These are phyloP conservation scores for Agrostemma githago DNA, from an alignment of 148 eudicot species.

Conservation along the genomic window DNA sequence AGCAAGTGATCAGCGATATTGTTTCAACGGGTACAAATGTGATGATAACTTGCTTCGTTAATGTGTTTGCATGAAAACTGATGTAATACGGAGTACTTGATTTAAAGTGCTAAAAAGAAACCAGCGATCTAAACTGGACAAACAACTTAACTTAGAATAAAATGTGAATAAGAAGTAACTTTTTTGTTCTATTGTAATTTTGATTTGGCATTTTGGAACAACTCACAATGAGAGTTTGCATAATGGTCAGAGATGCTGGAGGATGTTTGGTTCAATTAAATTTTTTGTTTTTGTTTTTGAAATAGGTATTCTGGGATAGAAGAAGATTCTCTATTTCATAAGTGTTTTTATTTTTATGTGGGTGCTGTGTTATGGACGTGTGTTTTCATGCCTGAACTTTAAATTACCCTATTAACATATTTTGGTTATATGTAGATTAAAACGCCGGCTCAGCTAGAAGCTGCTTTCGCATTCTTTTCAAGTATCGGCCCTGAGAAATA, in stretches of 20 bases:
- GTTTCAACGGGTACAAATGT: neutral
- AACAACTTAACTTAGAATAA: neutral
- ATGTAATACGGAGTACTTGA: neutral
- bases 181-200: neutral
- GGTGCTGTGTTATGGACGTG: neutral
- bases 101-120: neutral
- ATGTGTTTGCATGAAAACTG: neutral
- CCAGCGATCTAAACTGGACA: neutral
- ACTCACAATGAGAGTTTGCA: neutral
- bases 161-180: neutral
- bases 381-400: neutral
- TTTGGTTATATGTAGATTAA: constrained; percentile 54
- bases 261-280: neutral
- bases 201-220: neutral
- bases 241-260: neutral
- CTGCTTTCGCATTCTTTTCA: constrained; percentile 73
- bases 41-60: neutral
- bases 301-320: neutral
- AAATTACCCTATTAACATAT: neutral
- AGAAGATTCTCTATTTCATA: neutral
- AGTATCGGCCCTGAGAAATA: constrained; percentile 52
- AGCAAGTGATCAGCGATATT: neutral
- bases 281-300: neutral
- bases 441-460: constrained; percentile 86
- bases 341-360: neutral